Evolutionary conservation across 2,329 filamentous ascomycete species (phyloP), one percentile per base, ranked within the genome.

Genomic region (Aspergillus unguis): DNA sequence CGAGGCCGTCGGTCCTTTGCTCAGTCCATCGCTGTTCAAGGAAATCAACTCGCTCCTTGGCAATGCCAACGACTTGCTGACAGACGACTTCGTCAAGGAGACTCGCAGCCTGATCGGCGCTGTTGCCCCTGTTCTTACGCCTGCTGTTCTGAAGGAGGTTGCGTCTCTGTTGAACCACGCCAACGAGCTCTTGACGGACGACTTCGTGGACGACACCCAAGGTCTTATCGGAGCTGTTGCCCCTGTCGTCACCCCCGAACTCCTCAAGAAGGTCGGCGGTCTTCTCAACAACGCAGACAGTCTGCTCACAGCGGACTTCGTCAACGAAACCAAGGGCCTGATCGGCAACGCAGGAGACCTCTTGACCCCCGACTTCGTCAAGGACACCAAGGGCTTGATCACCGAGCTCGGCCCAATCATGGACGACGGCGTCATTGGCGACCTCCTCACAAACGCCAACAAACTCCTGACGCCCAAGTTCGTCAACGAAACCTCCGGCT

Each of bases 281-380:
- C 46, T 67, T n/a, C 48, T 67, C 27, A 53, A 26, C 37, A 66
- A 62, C 43, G 64, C 68, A 61, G 57, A 66, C 56, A 44, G 62
- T 52, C 51, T 72, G 53, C 56, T 71, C 58, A 64, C 66, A 37
- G 58, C 67, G 46, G 54, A 67, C 41, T 60, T 69, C 55, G 59
- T 69, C 53, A 51, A 71, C 32, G 56, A 66, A 51, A 61, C 61
- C n/a, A 50, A 56, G 29, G 53, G 53, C 23, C 40, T 65, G 36
- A 58, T 65, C 37, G 50, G 50, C 31, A 64, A 65, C 8, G 63
- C 58, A 35, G 61, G 61, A 42, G 55, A 64, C 54, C 54, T 71
- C 37, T 55, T 71, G 54, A 67, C 58, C 10, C 58, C 61, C 4
- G 53, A 60, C 3, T 53, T 64, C 10, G 55, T 65, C 46, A 56